phyloP scores from a whole-genome alignment of 768 basidiomycete species.

The Candolleomyces eurysporus region DNA sequence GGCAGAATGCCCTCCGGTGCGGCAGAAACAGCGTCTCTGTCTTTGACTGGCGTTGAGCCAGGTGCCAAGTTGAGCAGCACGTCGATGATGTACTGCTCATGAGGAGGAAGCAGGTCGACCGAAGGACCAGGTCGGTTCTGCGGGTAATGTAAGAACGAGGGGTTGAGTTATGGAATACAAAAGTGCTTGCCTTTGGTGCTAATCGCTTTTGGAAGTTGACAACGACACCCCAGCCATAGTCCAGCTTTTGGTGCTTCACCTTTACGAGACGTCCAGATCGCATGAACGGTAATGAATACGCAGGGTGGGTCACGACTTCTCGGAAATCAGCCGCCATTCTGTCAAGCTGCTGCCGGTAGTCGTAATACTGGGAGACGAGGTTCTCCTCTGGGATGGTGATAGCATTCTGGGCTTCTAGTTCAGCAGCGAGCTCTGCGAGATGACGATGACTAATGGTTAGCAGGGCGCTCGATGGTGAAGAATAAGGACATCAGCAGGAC shows the following conservation, averaged over 20 bases:
- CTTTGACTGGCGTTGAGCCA: constrained; percentile 55
- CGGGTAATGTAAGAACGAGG: background rate
- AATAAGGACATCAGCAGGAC: constrained; percentile 19
- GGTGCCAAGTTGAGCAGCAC: constrained; percentile 81
- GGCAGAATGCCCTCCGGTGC: constrained; percentile 75
- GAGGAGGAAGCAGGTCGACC: constrained; percentile 71
- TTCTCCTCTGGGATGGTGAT: constrained; percentile 84
- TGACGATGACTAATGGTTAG: background rate
- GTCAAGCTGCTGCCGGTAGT: constrained; percentile 89
- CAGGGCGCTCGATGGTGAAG: background rate
- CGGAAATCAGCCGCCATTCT: constrained; percentile 86
- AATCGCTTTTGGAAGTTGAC: constrained; percentile 89
- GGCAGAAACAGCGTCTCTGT: constrained; percentile 49
- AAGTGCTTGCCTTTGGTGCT: constrained; percentile 64
- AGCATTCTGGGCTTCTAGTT: constrained; percentile 62
- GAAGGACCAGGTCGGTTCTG: constrained; percentile 68
- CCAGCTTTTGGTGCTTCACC: constrained; percentile 78
- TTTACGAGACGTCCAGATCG: constrained; percentile 91
- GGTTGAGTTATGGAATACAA: background rate
- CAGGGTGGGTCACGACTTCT: constrained; percentile 92
- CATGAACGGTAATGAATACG: constrained; percentile 91
- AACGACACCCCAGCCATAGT: constrained; percentile 97
- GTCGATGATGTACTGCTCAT: constrained; percentile 91
- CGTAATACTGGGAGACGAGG: constrained; percentile 86
- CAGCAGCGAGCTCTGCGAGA: constrained; percentile 63